A percentile compares a stretch with the other conserved stretches of the same genome.
phyloP scores from a whole-genome alignment of 1,284 basidiomycete genomes.

The Cystobasidium pallidum region DNA sequence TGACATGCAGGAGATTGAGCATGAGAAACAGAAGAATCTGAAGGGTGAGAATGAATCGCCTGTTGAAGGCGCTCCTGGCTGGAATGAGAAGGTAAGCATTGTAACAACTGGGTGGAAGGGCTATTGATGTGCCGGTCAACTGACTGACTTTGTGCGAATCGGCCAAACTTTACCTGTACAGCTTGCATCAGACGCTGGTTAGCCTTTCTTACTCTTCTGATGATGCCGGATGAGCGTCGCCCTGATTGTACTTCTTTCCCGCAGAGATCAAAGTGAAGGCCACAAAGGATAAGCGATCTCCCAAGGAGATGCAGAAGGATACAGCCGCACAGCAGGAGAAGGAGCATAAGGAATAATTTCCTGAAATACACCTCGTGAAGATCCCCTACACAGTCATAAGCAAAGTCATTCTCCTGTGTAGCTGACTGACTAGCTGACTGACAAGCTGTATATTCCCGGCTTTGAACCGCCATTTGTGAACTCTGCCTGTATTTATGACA shows the following conservation, averaged over 20 bases:
- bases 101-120: background rate
- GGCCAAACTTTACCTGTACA: background rate
- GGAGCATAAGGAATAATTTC: constrained; percentile 10
- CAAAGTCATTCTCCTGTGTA: background rate
- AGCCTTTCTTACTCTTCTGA: no score
- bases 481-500: no score
- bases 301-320: constrained; percentile 32
- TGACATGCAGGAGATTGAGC: constrained; percentile 20
- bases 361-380: background rate
- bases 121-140: background rate
- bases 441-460: no score
- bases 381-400: background rate
- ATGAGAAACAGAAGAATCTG: constrained; percentile 40
- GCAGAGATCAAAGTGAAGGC: constrained; percentile 35
- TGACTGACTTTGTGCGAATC: background rate
- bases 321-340: constrained; percentile 22
- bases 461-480: no score
- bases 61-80: constrained; percentile 26
- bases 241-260: background rate
- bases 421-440: background rate
- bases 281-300: constrained; percentile 27
- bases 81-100: constrained; percentile 33
- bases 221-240: no score
- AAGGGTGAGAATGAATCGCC: constrained; percentile 28
- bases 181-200: constrained; percentile 31